Evolutionary conservation across 805 yeast genomes (phyloP), one percentile per base, ranked within the genome.

Genomic region (Candida chilensis): DNA sequence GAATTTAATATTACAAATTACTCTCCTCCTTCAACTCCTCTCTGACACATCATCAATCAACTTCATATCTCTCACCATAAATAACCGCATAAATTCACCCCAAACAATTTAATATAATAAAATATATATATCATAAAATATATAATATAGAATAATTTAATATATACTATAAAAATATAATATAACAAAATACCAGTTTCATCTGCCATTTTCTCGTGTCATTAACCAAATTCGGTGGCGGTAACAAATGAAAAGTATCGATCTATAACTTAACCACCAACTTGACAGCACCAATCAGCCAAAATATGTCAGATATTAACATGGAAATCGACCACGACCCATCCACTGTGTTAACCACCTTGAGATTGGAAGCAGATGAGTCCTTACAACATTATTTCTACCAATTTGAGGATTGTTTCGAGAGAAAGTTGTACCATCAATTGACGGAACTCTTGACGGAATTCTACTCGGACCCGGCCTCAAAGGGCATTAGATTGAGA

Each of bases 401-500:
- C 47, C 70, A 73, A 31, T 70, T 90, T 49, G 96, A 88, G 48
- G 95, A 86, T 44, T 64, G 66, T 34, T 82, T 85, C 57, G 95
- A 87, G 48, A 67, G 95, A 42, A 87, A 86, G 54, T 69, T 90
- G 50, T 92, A 96, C 96, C 94, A 81, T 59, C 97, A 92, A 62
- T 69, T 92, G 49, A 84, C 96, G 2, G 71, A 73, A 37, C 56
- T 73, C 5, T 61, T 92, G 34, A 61, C 60, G 20, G 68, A 67
- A 37, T 71, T 88, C 47, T 90, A 74, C 58, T 60, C 60, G 26
- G 62, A 66, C 33, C 66, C 73, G 6, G 63, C 62, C 17, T 64
- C 82, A 10, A 55, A 52, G 21, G 58, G 70, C 1, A 54, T 84
- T 33, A 72, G 90, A 41, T 52, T 78, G 42, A 73, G 76, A 38